Evolutionary conservation across 2,329 filamentous ascomycete genomes (phyloP).

Genomic region (Phyllosticta ampelicida): DNA sequence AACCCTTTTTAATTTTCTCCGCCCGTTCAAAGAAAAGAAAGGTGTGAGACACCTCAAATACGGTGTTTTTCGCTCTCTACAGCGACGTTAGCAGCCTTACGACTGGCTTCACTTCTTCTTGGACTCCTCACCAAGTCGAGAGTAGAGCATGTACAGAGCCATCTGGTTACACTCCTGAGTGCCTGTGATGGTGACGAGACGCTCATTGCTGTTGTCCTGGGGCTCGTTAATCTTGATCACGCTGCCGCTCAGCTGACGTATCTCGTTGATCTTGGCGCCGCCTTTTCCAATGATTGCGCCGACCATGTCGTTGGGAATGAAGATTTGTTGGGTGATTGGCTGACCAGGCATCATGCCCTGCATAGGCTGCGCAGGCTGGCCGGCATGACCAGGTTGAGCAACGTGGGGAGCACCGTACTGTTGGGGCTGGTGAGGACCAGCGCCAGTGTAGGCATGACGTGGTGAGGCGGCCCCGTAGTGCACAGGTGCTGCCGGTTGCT

Average conservation of each 20-base stretch:
- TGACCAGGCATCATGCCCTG: conserved; percentile 60
- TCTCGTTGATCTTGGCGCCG: conserved; percentile 98
- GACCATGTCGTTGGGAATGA: conserved; percentile 99
- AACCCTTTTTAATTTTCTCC: neutral
- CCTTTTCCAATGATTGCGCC: conserved; percentile 98
- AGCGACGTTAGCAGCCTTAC: conserved; percentile 3
- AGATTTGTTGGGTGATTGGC: conserved; percentile 94
- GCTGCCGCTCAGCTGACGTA: conserved; percentile 89
- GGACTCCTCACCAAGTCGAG: conserved; percentile 64
- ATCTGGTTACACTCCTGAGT: conserved; percentile 98
- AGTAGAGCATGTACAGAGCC: conserved; percentile 99
- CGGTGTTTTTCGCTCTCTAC: conserved; percentile 17
- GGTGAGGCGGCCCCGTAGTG: conserved; percentile 68
- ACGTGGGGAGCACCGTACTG: conserved; percentile 48
- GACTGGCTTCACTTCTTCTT: neutral
- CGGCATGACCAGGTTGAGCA: conserved; percentile 47
- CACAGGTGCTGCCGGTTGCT: conserved; percentile 51
- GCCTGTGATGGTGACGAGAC: conserved; percentile 91
- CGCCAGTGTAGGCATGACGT: conserved; percentile 62
- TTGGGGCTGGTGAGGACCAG: conserved; percentile 67
- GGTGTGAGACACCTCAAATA: conserved; percentile 10
- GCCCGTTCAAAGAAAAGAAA: conserved; percentile 6
- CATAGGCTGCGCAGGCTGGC: conserved; percentile 65
- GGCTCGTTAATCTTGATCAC: conserved; percentile 99
- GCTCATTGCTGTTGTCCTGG: conserved; percentile 97